Evolutionary conservation across 129 eudicot genomes (phyloP), one percentile per base, ranked within the genome.

Genomic region (Saussurea involucrata): DNA sequence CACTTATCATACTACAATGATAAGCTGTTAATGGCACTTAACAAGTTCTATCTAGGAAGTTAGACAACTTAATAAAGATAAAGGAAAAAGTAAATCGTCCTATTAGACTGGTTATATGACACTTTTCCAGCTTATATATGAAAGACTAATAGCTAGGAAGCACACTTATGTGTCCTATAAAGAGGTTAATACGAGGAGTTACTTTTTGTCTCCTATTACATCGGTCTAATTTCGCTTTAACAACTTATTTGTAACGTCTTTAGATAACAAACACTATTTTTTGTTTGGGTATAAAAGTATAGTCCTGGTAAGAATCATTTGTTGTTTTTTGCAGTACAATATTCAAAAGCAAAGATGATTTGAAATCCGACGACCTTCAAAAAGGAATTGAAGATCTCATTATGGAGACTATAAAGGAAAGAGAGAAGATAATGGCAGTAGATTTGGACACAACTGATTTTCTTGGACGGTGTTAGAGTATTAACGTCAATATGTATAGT

Each of bases 301-400:
- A 2, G 18, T 44, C 57, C 18, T 44, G 15, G 3, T 44, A 44
- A 44, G 57, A 44, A 44, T 36, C 49, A 32, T 6, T 27, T 2
- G 63, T 24, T 11, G 29, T n/a, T n/a, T n/a, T 28, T 78, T 61
- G 80, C 60, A 83, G 86, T n/a, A 72, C 68, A 15, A 20, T 72
- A 9, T 24, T 60, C 6, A 83, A 73, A 73, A 53, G 32, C 24
- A 75, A 40, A 0, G 86, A 83, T 58, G 83, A 83, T 31, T 24
- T 73, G 25, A 75, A 78, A 78, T 73, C 86, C 6, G 80, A 83
- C 33, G 66, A 78, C 18, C 83, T 83, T 66, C 60, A 83, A 17
- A 74, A 73, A 8, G 44, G 24, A 68, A 73, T 83, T 15, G 20
- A 68, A 13, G 73, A 83, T 31, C 49, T 75, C 46, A 68, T 83